These are phyloP conservation scores for Phytophthora podocarpi DNA, from an alignment of 352 stramenopile genomes.

Conservation along the genomic window DNA sequence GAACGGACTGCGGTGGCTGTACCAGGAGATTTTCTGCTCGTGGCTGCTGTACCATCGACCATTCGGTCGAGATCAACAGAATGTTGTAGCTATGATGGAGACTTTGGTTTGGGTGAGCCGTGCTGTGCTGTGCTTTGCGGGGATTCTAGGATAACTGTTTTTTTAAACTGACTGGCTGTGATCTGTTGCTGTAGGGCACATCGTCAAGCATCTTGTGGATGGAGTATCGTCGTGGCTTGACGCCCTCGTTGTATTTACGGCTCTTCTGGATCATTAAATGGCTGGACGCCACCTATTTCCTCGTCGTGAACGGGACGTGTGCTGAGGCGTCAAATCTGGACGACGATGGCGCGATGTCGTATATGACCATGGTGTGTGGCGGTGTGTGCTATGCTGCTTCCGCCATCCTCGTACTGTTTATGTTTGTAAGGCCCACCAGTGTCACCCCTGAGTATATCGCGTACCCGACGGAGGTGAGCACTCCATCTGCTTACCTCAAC, in stretches of 20 bases:
- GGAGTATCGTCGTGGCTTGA: slow-evolving; percentile 69
- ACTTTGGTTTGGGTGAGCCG: slow-evolving; percentile 67
- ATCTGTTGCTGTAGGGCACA: slow-evolving; percentile 35
- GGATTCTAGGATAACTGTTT: no score
- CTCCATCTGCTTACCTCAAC: slow-evolving; percentile 65
- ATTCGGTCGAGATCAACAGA: slow-evolving; percentile 31
- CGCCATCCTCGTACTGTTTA: slow-evolving; percentile 53
- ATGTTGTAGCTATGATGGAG: slow-evolving; percentile 59
- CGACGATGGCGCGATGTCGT: not conserved
- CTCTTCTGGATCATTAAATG: slow-evolving; percentile 69
- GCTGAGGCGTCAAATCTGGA: not conserved
- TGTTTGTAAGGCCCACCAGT: slow-evolving; percentile 52
- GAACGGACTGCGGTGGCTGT: slow-evolving; percentile 57
- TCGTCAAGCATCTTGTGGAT: slow-evolving; percentile 71
- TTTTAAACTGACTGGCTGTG: no score
- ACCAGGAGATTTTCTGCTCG: slow-evolving; percentile 43
- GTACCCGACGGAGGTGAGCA: slow-evolving; percentile 48
- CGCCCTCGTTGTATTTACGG: slow-evolving; percentile 60
- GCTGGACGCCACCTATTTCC: slow-evolving; percentile 47
- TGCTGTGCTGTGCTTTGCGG: no score
- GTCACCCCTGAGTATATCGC: slow-evolving; percentile 58
- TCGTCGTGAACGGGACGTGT: slow-evolving; percentile 47
- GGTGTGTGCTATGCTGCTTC: slow-evolving; percentile 47
- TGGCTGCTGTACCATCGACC: slow-evolving; percentile 44
- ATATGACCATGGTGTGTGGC: slow-evolving; percentile 30